Percentiles rank a stretch among this genome's conserved stretches.
phyloP scores from a whole-genome alignment of 305 asterid species.

The Fraxinus albicans region DNA sequence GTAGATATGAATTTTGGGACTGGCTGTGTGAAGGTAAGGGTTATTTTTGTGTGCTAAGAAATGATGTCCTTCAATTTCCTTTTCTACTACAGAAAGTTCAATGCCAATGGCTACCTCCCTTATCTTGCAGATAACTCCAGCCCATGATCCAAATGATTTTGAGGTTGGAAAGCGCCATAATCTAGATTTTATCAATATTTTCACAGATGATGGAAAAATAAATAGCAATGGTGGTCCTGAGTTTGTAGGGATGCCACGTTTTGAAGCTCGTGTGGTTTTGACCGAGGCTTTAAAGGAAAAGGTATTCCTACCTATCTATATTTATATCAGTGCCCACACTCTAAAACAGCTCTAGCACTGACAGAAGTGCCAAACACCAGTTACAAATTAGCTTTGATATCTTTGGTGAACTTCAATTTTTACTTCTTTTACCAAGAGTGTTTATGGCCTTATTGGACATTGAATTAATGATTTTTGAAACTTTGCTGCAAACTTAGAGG shows the following conservation, averaged over 20 bases:
- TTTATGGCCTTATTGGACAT: neutral
- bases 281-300: slow-evolving; percentile 63
- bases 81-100: neutral
- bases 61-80: neutral
- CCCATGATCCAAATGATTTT: slow-evolving; percentile 93
- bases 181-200: slow-evolving; percentile 67
- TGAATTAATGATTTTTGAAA: neutral
- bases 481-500: neutral
- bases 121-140: slow-evolving; percentile 76
- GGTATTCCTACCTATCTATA: slow-evolving; percentile 31
- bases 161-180: slow-evolving; percentile 85
- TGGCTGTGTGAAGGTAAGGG: slow-evolving; percentile 90
- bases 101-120: slow-evolving; percentile 15
- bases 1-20: slow-evolving; percentile 95
- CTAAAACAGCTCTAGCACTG: neutral
- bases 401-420: neutral
- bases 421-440: neutral
- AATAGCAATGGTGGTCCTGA: slow-evolving; percentile 70
- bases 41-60: slow-evolving; percentile 12
- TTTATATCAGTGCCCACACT: neutral
- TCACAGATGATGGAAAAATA: slow-evolving; percentile 84
- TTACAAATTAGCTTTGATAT: neutral
- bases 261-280: slow-evolving; percentile 73
- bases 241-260: slow-evolving; percentile 78
- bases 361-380: neutral